Evolutionary conservation across 2,329 filamentous ascomycete genomes (phyloP).

Genomic region (Hymenoscyphus linearis): DNA sequence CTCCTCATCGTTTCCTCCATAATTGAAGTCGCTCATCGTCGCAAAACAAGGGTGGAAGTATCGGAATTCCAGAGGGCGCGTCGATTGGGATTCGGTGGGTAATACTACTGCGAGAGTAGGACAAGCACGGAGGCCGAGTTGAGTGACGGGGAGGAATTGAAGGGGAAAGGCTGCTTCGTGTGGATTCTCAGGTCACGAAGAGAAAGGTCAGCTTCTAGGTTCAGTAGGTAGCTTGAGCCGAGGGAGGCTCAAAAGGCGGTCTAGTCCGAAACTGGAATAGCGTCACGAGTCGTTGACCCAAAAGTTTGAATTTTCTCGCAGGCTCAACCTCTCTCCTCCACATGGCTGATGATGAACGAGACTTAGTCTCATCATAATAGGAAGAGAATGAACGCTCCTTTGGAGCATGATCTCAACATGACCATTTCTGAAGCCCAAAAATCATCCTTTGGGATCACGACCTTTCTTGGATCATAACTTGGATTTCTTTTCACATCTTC

Average conservation of each 20-base stretch:
- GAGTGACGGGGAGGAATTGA: not conserved
- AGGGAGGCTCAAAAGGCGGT: not conserved
- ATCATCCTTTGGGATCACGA: not conserved
- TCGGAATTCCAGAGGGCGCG: not conserved
- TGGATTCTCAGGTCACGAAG: not conserved
- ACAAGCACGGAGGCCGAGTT: not conserved
- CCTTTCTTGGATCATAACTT: not conserved
- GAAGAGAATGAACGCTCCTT: constrained; percentile 60
- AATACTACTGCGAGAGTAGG: not conserved
- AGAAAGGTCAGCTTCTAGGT: not conserved
- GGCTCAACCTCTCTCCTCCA: not conserved
- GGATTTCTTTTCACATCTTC: not conserved
- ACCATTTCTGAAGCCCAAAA: constrained; percentile 53
- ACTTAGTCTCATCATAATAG: constrained; percentile 54
- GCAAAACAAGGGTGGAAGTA: constrained; percentile 6
- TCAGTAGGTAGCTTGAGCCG: no score
- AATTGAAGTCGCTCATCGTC: constrained; percentile 67
- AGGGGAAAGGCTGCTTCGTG: not conserved
- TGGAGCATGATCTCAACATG: constrained; percentile 52
- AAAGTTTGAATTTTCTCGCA: not conserved
- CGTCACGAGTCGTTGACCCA: not conserved
- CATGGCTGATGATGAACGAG: constrained; percentile 52
- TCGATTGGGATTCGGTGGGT: not conserved
- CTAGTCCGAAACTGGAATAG: constrained; percentile 4
- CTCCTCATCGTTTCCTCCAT: constrained; percentile 72